Evolutionary conservation across 148 eudicot species (phyloP).

Genomic region (Rhododendron kiyosumense): DNA sequence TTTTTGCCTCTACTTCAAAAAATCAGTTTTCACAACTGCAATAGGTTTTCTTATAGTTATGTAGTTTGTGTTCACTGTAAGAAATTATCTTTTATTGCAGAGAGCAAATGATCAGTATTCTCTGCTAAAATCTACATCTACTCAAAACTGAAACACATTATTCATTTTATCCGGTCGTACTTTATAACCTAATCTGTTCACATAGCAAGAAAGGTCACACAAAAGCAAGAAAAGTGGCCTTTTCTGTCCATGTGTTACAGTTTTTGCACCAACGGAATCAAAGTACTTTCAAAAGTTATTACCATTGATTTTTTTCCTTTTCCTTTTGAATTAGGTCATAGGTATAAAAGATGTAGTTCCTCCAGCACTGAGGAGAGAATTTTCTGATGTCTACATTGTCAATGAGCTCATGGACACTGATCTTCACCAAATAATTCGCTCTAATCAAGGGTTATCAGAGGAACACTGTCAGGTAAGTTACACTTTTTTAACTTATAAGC

Average conservation of each 20-base stretch:
- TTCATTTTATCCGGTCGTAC: not conserved
- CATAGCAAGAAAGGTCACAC: not conserved
- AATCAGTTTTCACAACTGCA: too few relatives aligned
- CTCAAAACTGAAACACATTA: not conserved
- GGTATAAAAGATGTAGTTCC: constrained; percentile 66
- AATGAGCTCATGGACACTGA: constrained; percentile 33
- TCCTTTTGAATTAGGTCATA: constrained; percentile 43
- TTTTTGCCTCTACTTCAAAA: too few relatives aligned
- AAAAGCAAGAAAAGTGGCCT: not conserved
- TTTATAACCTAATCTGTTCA: not conserved
- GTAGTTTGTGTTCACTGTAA: not conserved
- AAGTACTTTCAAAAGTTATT: not conserved
- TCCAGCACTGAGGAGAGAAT: constrained; percentile 36
- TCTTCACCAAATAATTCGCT: constrained; percentile 92
- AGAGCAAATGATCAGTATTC: not conserved
- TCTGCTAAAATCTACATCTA: not conserved
- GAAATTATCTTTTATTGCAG: not conserved
- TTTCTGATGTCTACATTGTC: constrained; percentile 82
- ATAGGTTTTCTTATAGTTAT: too few relatives aligned
- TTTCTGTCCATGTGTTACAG: not conserved
- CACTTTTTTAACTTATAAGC: not conserved
- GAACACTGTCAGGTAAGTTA: constrained; percentile 84
- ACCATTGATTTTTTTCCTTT: not conserved
- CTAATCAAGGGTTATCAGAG: constrained; percentile 78
- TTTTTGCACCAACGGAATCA: not conserved